phyloP scores from a whole-genome alignment of 2,329 filamentous ascomycete genomes.

The Rhynchosporium graminicola region DNA sequence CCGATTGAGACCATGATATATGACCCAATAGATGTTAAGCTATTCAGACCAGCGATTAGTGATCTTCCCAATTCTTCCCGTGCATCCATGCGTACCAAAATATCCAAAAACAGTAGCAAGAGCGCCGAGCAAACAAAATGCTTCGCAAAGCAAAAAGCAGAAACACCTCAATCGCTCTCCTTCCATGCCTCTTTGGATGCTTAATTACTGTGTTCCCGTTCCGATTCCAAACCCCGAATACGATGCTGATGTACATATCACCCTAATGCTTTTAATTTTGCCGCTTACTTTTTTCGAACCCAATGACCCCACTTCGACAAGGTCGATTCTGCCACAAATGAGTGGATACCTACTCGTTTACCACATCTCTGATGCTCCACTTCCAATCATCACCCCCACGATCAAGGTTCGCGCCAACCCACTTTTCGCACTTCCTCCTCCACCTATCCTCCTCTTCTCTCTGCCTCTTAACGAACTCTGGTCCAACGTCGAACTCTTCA shows the following conservation, averaged over 20 bases:
- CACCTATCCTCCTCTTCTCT: conserved; percentile 90
- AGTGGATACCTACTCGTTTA: conserved; percentile 38
- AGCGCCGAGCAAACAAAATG: neutral
- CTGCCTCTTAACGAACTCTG: conserved; percentile 87
- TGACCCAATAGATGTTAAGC: no score
- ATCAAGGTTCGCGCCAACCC: conserved; percentile 61
- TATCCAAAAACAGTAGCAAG: neutral
- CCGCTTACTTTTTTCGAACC: neutral
- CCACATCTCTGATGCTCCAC: conserved; percentile 71
- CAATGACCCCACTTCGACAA: neutral
- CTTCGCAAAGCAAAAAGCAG: neutral
- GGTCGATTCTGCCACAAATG: neutral
- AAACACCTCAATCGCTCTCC: neutral
- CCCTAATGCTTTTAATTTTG: conserved; percentile 6
- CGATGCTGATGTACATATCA: conserved; percentile 11
- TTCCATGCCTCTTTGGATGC: neutral
- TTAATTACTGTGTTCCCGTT: neutral
- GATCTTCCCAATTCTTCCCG: no score
- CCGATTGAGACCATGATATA: no score
- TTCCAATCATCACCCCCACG: conserved; percentile 66
- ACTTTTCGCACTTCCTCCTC: conserved; percentile 83
- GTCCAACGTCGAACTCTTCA: conserved; percentile 96
- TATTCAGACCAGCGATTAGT: no score
- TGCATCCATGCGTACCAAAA: no score
- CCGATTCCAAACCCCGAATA: neutral